A percentile compares a stretch with the other conserved stretches of the same genome.
Evolutionary conservation across 1,139 yeast species (phyloP).

Genomic region (Diutina rugosa): DNA sequence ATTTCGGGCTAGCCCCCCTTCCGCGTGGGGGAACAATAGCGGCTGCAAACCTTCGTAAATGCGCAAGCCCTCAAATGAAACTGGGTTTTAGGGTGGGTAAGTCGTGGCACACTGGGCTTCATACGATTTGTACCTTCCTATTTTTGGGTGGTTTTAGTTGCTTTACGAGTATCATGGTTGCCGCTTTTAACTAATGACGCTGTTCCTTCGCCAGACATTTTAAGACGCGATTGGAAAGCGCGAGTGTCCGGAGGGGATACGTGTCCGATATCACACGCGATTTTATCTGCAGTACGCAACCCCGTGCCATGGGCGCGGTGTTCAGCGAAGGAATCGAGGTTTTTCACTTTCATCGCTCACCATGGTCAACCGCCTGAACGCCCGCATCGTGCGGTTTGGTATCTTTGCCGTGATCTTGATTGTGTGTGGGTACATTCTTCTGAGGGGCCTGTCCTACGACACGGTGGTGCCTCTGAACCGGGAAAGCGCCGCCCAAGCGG

Average conservation of each 20-base stretch:
- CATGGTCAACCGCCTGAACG: constrained; percentile 41
- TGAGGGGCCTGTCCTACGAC: constrained; percentile 41
- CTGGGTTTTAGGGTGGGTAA: too few species aligned
- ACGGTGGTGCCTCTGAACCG: neutral
- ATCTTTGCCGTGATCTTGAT: constrained; percentile 45
- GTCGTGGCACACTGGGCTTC: too few species aligned
- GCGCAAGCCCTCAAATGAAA: too few species aligned
- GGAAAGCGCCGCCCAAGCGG: neutral
- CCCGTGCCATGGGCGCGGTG: neutral
- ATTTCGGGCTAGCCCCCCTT: too few species aligned
- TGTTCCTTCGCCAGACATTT: too few species aligned
- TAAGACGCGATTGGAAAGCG: too few species aligned
- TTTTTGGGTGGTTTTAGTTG: too few species aligned
- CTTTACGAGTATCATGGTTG: too few species aligned
- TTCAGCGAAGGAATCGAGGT: neutral
- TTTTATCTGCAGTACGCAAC: neutral
- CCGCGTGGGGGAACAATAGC: too few species aligned
- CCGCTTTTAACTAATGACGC: too few species aligned
- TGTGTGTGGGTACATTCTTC: constrained; percentile 45
- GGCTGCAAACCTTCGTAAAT: too few species aligned
- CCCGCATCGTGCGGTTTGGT: constrained; percentile 49
- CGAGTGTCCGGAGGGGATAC: neutral
- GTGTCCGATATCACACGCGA: neutral
- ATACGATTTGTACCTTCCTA: too few species aligned
- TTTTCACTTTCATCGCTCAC: constrained; percentile 6